Conservation (phyloP, 2,329 filamentous ascomycete species). For the Hypoxylon sp. region DNA sequence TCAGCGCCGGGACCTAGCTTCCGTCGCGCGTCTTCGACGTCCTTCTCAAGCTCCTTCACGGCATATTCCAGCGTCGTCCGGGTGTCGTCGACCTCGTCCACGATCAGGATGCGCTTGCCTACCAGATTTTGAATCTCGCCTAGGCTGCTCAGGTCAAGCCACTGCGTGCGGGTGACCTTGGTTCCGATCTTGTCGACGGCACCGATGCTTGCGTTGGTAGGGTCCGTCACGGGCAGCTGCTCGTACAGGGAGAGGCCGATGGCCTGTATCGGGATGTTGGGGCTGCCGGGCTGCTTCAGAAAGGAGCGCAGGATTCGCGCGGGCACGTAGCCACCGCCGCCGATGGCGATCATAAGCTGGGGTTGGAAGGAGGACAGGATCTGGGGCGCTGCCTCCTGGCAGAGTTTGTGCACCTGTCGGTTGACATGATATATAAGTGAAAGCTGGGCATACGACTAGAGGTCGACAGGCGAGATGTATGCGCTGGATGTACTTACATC, state of each 20-base stretch:
- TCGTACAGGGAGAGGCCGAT: slow-evolving; percentile 98
- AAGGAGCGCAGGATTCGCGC: slow-evolving; percentile 97
- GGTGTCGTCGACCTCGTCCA: slow-evolving; percentile 87
- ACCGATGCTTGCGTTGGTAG: slow-evolving; percentile 55
- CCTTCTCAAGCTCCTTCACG: slow-evolving; percentile 82
- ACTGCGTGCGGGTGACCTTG: slow-evolving; percentile 97
- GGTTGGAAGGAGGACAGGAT: slow-evolving; percentile 89
- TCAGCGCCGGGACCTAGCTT: slow-evolving; percentile 72
- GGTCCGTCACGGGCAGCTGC: slow-evolving; percentile 67
- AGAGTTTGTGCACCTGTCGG: slow-evolving; percentile 91
- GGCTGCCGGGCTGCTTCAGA: slow-evolving; percentile 83
- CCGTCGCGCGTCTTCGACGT: slow-evolving; percentile 82
- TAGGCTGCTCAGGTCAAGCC: slow-evolving; percentile 82
- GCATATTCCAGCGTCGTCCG: slow-evolving; percentile 83
- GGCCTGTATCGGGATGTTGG: slow-evolving; percentile 99
- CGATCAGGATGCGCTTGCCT: slow-evolving; percentile 82
- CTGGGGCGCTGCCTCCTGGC: slow-evolving; percentile 80
- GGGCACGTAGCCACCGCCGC: slow-evolving; percentile 95
- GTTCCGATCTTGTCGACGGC: slow-evolving; percentile 82
- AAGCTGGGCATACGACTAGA: slow-evolving; percentile 1
- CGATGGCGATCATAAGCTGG: slow-evolving; percentile 98
- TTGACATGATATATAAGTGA: slow-evolving; percentile 18
- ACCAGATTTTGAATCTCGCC: slow-evolving; percentile 78
- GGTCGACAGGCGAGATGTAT: slow-evolving; percentile 25
- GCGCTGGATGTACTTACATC: slow-evolving; percentile 78